Base-by-base conservation (phyloP, 257 asterid species). In the Mentha longifolia region DNA sequence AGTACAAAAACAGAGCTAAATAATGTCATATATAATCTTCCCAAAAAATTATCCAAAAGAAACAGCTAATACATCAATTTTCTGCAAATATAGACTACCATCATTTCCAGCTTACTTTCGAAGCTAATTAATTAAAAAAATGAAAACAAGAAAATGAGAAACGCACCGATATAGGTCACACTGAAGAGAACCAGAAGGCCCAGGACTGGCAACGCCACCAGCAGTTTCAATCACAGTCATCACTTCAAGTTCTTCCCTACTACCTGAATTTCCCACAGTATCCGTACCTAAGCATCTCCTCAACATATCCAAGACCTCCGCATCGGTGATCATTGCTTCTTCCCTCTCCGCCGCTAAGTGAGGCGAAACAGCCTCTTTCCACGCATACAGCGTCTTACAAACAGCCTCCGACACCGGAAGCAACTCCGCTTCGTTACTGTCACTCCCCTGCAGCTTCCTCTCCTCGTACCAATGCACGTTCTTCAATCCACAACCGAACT, bases 181-280 rank as follows among this genome's bases (percentile, higher is more conserved):
- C 66, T 95, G 98, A 61, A 92, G 98, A 51, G 97, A 71, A 55
- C 96, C 97, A 9, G 98, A 86, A 7, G 98, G 98, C 14, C 97
- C 98, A 4, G 99, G 99, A 79, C 99, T 95, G 58, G 98, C 97
- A 67, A 92, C 98, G 4, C 99, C 99, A 60, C 99, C 99, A 52
- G 99, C 97, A 77, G 97, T 95, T 84, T 95, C 99, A 63, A 92
- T 80, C 75, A 92, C 85, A 76, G 89, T 87, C 88, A 92, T 75
- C 46, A 75, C 87, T 49, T 82, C 82, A 57, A 64, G 22, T 66
- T 80, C 89, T 42, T 54, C 81, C 35, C 57, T 17, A 69, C 55
- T 35, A 46, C 61, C n/a, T 6, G 70, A 42, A 52, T 68, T 50
- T 33, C 79, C 75, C 45, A 19, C 75, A 31, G 54, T 33, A 52